These are phyloP conservation scores for Zea mays DNA, from an alignment of 176 grass and related monocot species.

Conservation along the genomic window Zm-B73-REFERENCE-NAM-5.0 NC_050101.1:33063001-33063500, in stretches of 20 bases:
- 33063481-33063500: conserved; percentile 35
- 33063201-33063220: no score
- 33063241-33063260: conserved; percentile 24
- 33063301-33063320: not conserved
- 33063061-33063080: no score
- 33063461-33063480: conserved; percentile 27
- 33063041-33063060: no score
- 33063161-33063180: no score
- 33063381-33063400: conserved; percentile 41
- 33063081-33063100: no score
- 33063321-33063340: conserved; percentile 8
- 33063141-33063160: no score
- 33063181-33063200: no score
- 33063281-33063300: no score
- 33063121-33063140: no score
- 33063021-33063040: no score
- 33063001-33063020: conserved; percentile 35
- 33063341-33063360: not conserved
- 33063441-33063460: conserved; percentile 50
- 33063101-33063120: no score
- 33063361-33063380: conserved; percentile 46
- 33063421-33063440: conserved; percentile 47
- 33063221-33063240: no score
- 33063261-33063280: conserved; percentile 36
- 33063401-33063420: conserved; percentile 26